A percentile compares a stretch with the other conserved stretches of the same genome.
These are phyloP conservation scores for Tylopilus plumbeoviolaceoides DNA, from an alignment of 768 basidiomycete species.

Conservation along the genomic window DNA sequence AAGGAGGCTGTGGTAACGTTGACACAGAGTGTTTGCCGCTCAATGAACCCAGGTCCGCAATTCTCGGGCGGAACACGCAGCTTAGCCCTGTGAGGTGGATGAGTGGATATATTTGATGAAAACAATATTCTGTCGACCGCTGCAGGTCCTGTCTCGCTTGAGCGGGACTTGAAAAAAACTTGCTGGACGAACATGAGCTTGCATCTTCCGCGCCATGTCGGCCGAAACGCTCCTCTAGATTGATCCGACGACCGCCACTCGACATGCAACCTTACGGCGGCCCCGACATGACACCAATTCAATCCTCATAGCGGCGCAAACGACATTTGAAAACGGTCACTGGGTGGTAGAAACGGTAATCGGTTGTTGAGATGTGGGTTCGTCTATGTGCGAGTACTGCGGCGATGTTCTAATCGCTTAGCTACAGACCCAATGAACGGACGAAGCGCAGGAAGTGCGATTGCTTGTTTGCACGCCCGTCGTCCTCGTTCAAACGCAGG, in stretches of 20 bases:
- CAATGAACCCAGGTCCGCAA: constrained; percentile 17
- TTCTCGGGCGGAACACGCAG: constrained; percentile 18
- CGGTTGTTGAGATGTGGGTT: neutral
- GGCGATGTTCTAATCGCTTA: constrained; percentile 6
- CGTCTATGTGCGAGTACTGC: constrained; percentile 1
- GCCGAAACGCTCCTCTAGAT: neutral
- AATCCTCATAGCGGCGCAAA: neutral
- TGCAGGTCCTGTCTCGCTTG: neutral
- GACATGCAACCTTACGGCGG: too few relatives aligned
- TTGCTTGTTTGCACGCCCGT: constrained; percentile 4
- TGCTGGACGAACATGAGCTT: neutral
- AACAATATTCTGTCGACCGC: neutral
- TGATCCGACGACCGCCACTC: neutral
- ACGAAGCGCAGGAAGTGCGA: constrained; percentile 4
- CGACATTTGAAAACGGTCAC: neutral
- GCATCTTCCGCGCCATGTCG: neutral
- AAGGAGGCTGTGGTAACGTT: constrained; percentile 20
- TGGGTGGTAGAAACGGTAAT: constrained; percentile 2
- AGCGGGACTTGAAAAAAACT: neutral
- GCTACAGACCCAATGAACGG: neutral
- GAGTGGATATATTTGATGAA: neutral
- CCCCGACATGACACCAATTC: neutral
- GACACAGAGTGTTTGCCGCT: constrained; percentile 21
- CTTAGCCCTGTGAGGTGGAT: neutral
- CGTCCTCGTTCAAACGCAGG: constrained; percentile 1